Base-by-base conservation (phyloP, 257 asterid species). In the Galeopsis tetrahit region DNA sequence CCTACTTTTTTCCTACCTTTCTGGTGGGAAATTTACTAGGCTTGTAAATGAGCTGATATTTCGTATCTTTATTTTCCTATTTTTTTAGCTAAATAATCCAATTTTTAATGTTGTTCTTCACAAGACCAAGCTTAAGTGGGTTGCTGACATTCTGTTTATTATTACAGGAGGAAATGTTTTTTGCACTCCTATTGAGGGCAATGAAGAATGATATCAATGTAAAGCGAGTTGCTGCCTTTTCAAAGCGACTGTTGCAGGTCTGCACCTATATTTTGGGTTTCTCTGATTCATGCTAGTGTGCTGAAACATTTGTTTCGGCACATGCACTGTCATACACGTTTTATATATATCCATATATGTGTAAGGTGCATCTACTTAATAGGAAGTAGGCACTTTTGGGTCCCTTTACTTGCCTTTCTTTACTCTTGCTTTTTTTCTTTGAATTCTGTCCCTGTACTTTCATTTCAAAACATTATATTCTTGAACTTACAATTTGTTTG, bases 191-290 rank as follows among this genome's bases (percentile, higher is more conserved):
- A 72, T 74, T 89, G 66, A 86, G 96, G 82, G 92, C 97, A 28
- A 91, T 94, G 99, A 94, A 94, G 88, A 94, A 85, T 81, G 99
- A 91, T 81, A 80, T 94, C 74, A 88, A 94, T 76, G 74, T 94
- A 58, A 94, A 88, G 81, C 79, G 98, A 63, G 89, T 89, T 71
- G 93, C 97, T 70, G 97, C 98, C 66, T 94, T 94, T 76, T 73
- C 97, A 7, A 94, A 94, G 88, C 97, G 97, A 51, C 82, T 94
- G 80, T 77, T 94, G 69, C 99, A 94, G 98, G 99, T 94, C 72
- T 55, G 83, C 58, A 49, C 52, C 57, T 38, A 6, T 46, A 62
- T 28, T 76, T 67, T 52, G 17, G 7, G 53, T 66, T 36, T 59
- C 13, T 73, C 38, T 51, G 32, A 5, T 28, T 43, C 38, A 34